Evolutionary conservation across 1,139 yeast genomes (phyloP).

Genomic region (Diutina siamensis): DNA sequence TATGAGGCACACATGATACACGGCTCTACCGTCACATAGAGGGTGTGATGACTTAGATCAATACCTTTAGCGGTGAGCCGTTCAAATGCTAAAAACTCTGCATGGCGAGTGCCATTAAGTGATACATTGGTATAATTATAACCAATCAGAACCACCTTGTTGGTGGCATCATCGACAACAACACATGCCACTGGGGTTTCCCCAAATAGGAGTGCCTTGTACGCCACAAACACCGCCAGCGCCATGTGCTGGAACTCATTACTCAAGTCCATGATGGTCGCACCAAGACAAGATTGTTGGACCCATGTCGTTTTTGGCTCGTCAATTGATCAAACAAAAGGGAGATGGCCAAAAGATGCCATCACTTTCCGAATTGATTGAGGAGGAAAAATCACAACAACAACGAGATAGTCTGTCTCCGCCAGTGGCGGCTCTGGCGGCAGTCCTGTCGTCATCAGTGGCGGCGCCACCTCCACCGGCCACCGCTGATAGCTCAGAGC

Average conservation of each 20-base stretch:
- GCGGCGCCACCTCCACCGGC: background rate
- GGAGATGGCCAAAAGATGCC: background rate
- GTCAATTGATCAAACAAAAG: background rate
- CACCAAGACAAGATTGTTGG: too few species aligned
- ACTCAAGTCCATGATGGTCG: conserved; percentile 14
- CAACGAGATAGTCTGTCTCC: background rate
- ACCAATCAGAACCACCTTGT: conserved; percentile 59
- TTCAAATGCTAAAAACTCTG: conserved; percentile 78
- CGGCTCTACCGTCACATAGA: conserved; percentile 95
- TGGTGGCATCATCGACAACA: conserved; percentile 38
- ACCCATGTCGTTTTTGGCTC: background rate
- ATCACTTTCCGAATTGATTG: background rate
- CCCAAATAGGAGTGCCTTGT: conserved; percentile 36
- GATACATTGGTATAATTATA: conserved; percentile 85
- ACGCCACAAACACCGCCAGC: conserved; percentile 28
- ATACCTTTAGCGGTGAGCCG: conserved; percentile 22
- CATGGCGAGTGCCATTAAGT: conserved; percentile 78
- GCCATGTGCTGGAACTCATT: conserved; percentile 26
- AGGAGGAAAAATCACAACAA: background rate
- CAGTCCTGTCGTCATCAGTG: background rate
- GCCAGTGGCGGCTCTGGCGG: background rate
- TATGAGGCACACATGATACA: conserved; percentile 98
- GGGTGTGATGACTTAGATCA: conserved; percentile 18
- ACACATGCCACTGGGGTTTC: conserved; percentile 67
- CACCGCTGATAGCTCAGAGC: background rate